Evolutionary conservation across 345 rosid genomes (phyloP).

Genomic region (Gossypium longicalyx): DNA sequence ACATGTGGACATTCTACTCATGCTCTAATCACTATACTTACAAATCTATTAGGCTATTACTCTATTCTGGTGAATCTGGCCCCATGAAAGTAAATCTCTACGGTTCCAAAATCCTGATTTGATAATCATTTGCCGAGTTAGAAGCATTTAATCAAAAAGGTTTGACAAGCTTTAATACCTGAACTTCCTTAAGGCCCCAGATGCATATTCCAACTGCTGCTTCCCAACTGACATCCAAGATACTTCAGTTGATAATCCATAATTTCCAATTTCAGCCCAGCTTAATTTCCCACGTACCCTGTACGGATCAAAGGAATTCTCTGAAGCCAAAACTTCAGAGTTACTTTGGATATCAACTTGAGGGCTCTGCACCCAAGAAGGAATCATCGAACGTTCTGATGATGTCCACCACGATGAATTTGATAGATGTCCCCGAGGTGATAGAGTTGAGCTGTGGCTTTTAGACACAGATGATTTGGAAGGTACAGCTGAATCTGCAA

Average conservation of each 20-base stretch:
- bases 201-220: slow-evolving; percentile 89
- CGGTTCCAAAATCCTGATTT: background rate
- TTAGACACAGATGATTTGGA: slow-evolving; percentile 47
- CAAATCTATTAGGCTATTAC: background rate
- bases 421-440: slow-evolving; percentile 82
- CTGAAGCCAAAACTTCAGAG: slow-evolving; percentile 45
- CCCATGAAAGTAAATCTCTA: background rate
- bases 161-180: slow-evolving; percentile 40
- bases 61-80: background rate
- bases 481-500: slow-evolving; percentile 65
- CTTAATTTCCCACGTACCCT: slow-evolving; percentile 77
- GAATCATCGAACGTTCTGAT: slow-evolving; percentile 66
- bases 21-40: background rate
- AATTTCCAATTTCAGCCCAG: slow-evolving; percentile 77
- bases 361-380: slow-evolving; percentile 74
- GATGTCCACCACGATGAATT: slow-evolving; percentile 81
- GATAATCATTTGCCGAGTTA: background rate
- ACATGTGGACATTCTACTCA: background rate
- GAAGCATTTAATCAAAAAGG: background rate
- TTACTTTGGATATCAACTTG: slow-evolving; percentile 52
- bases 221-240: slow-evolving; percentile 98
- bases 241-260: slow-evolving; percentile 65
- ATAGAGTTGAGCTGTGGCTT: slow-evolving; percentile 57
- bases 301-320: slow-evolving; percentile 74
- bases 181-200: slow-evolving; percentile 80